Percentiles rank a stretch among this genome's conserved stretches.
Conservation (phyloP, 768 basidiomycete genomes). For the Termitomyces titanicus region DNA sequence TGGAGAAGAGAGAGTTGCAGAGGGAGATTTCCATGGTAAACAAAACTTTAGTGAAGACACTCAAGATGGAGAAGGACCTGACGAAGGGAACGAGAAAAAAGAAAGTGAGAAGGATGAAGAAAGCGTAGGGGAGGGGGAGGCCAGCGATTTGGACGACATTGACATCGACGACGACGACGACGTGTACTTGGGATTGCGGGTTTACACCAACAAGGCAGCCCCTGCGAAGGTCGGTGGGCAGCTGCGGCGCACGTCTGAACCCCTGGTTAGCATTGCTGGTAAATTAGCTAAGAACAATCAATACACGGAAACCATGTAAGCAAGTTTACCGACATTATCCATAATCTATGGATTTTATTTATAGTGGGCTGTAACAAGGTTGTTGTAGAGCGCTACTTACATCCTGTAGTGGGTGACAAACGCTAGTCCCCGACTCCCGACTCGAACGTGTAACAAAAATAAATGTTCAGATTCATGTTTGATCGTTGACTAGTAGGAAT, state of each 20-base stretch:
- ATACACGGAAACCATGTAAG: background rate
- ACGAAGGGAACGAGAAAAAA: background rate
- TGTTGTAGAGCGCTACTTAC: too few species aligned
- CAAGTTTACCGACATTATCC: background rate
- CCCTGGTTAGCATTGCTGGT: background rate
- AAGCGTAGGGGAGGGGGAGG: background rate
- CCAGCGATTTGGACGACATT: background rate
- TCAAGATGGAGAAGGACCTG: background rate
- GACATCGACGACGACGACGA: slow-evolving; percentile 11
- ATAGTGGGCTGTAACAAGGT: too few species aligned
- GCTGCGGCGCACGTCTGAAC: slow-evolving; percentile 17
- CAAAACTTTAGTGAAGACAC: background rate
- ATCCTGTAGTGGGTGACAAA: too few species aligned
- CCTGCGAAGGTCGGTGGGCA: slow-evolving; percentile 29
- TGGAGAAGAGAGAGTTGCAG: background rate
- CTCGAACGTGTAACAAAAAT: too few species aligned
- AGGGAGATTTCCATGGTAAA: background rate
- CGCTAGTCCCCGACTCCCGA: too few species aligned
- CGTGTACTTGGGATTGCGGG: slow-evolving; percentile 31
- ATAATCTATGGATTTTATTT: too few species aligned
- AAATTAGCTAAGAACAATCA: background rate
- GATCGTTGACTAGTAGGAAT: too few species aligned
- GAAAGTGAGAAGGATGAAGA: background rate
- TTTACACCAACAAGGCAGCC: slow-evolving; percentile 33
- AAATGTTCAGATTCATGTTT: too few species aligned